phyloP scores from a whole-genome alignment of 169 alveolate species.

The Plasmodium chabaudi region DNA sequence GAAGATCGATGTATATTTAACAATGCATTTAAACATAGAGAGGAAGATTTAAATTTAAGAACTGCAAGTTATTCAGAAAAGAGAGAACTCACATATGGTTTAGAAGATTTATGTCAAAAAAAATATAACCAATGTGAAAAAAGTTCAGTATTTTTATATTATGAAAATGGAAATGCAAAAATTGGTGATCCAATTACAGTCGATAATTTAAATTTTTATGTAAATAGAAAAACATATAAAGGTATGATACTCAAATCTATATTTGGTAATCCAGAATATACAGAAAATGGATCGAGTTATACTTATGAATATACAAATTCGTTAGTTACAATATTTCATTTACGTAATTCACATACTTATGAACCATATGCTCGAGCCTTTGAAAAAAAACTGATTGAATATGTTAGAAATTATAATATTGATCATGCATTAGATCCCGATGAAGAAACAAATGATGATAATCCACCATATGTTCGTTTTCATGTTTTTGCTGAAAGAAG shows the following conservation, averaged over 20 bases:
- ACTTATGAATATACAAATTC: conserved; percentile 40
- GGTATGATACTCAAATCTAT: conserved; percentile 38
- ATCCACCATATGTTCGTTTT: conserved; percentile 18
- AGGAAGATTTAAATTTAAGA: conserved; percentile 18
- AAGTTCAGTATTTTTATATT: conserved; percentile 39
- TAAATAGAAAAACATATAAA: conserved; percentile 44
- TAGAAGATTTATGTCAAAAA: conserved; percentile 49
- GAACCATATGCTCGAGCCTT: conserved; percentile 64
- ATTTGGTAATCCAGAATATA: conserved; percentile 42
- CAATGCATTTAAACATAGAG: conserved; percentile 38
- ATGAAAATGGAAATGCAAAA: conserved; percentile 56
- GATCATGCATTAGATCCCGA: conserved; percentile 9
- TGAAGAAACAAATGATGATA: conserved; percentile 32
- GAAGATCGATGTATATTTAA: conserved; percentile 36
- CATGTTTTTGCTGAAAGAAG: conserved; percentile 52
- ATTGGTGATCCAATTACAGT: conserved; percentile 33
- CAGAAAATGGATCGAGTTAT: conserved; percentile 14
- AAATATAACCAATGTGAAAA: conserved; percentile 20
- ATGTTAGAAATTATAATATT: conserved; percentile 43
- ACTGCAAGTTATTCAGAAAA: conserved; percentile 31
- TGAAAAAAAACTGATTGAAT: conserved; percentile 52
- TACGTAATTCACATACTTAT: conserved; percentile 15
- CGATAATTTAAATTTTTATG: conserved; percentile 52
- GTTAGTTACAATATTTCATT: conserved; percentile 6
- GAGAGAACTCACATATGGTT: conserved; percentile 13